A percentile compares a stretch with the other conserved stretches of the same genome.
phyloP scores from a whole-genome alignment of 2,329 filamentous ascomycete species.

The Didymella exigua region DNA sequence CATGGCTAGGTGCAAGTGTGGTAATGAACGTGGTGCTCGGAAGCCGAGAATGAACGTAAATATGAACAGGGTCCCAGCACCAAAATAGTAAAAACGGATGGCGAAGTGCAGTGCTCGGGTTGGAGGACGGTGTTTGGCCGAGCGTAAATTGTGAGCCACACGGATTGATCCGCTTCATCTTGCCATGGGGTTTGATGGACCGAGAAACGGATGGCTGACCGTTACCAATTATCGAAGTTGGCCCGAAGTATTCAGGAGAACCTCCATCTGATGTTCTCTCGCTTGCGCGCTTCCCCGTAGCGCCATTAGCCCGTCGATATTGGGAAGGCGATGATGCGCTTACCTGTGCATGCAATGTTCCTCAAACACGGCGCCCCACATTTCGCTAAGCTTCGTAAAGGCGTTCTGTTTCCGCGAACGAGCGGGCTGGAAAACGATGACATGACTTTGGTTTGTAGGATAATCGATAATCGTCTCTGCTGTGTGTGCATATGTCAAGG shows the following conservation, averaged over 20 bases:
- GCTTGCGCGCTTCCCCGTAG: background rate
- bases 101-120: background rate
- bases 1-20: background rate
- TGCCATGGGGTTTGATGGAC: constrained; percentile 5
- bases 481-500: too few species aligned
- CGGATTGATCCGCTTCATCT: constrained; percentile 4
- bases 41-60: background rate
- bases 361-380: constrained; percentile 4
- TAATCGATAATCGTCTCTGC: too few species aligned
- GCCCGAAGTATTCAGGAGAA: background rate
- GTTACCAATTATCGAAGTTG: background rate
- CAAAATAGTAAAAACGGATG: background rate
- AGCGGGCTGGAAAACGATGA: background rate
- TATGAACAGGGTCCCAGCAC: background rate
- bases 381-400: background rate
- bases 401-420: constrained; percentile 2
- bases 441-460: too few species aligned
- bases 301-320: background rate
- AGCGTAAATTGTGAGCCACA: constrained; percentile 2
- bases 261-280: background rate
- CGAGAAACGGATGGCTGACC: background rate
- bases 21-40: background rate
- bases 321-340: background rate
- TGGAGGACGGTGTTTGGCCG: constrained; percentile 14
- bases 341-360: constrained; percentile 1